Conservation (phyloP, 441 rosid genomes). For the Gossypium lobatum region DNA sequence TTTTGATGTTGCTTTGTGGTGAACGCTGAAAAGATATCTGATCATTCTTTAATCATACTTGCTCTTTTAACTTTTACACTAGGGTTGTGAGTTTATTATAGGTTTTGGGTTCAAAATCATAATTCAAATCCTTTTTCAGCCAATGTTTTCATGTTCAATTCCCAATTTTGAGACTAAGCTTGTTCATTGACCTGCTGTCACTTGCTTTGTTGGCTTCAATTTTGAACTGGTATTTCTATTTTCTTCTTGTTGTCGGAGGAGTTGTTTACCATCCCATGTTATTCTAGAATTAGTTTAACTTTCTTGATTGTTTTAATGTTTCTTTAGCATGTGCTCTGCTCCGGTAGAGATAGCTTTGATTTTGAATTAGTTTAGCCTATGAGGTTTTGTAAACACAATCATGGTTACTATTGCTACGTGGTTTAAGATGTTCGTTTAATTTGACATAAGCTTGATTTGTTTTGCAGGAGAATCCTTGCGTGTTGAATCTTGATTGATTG, state of each 20-base stretch:
- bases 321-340: not conserved
- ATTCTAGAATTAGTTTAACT: not conserved
- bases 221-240: not conserved
- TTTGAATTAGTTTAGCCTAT: not conserved
- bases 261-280: not conserved
- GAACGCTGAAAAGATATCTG: constrained; percentile 12
- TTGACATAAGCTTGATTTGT: constrained; percentile 6
- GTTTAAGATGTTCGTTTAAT: not conserved
- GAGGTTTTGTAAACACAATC: not conserved
- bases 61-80: not conserved
- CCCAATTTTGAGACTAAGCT: constrained; percentile 7
- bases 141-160: not conserved
- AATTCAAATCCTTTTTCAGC: not conserved
- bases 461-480: constrained; percentile 27
- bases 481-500: constrained; percentile 11
- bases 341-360: not conserved
- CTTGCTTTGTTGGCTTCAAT: not conserved
- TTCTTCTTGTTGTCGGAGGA: not conserved
- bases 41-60: constrained; percentile 4
- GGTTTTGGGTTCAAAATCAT: constrained; percentile 7
- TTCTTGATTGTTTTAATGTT: not conserved
- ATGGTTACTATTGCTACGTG: not conserved
- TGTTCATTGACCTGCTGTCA: not conserved
- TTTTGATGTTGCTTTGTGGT: constrained; percentile 9
- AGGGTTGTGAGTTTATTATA: constrained; percentile 6